A percentile compares a stretch with the other conserved stretches of the same genome.
These are phyloP conservation scores for Candida pseudoglaebosa DNA, from an alignment of 805 yeast genomes.

Conservation along the genomic window DNA sequence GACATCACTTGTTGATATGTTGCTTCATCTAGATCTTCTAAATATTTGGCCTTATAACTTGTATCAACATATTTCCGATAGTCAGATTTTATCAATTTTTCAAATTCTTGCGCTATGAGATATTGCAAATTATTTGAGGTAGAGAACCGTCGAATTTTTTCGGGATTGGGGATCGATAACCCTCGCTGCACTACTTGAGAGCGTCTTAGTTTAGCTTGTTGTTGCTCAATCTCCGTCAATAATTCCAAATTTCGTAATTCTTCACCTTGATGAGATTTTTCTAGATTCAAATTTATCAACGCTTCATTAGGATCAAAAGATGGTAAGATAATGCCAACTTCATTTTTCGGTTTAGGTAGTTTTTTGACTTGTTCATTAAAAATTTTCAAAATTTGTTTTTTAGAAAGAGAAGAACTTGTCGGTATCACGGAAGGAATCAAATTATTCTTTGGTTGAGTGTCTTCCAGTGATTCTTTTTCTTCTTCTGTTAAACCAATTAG, in stretches of 20 bases:
- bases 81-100: slow-evolving; percentile 40
- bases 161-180: slow-evolving; percentile 38
- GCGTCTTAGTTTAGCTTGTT: slow-evolving; percentile 31
- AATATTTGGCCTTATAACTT: slow-evolving; percentile 11
- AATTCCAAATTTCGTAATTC: slow-evolving; percentile 18
- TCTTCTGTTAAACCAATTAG: not conserved
- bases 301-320: slow-evolving; percentile 21
- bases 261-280: slow-evolving; percentile 27
- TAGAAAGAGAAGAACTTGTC: not conserved
- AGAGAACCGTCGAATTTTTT: not conserved
- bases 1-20: slow-evolving; percentile 13
- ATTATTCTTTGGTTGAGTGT: not conserved
- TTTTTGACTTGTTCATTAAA: slow-evolving; percentile 12
- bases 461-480: not conserved
- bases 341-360: slow-evolving; percentile 40
- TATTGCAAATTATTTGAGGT: slow-evolving; percentile 11
- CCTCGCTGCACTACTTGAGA: slow-evolving; percentile 47
- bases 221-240: slow-evolving; percentile 22
- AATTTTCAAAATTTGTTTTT: slow-evolving; percentile 5
- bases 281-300: slow-evolving; percentile 15
- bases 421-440: too few relatives aligned
- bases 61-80: slow-evolving; percentile 26
- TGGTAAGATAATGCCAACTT: slow-evolving; percentile 31
- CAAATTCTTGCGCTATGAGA: slow-evolving; percentile 27
- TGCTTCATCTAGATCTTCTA: slow-evolving; percentile 32